Evolutionary conservation across 768 basidiomycete genomes (phyloP).

Genomic region (Ramaria sp.): DNA sequence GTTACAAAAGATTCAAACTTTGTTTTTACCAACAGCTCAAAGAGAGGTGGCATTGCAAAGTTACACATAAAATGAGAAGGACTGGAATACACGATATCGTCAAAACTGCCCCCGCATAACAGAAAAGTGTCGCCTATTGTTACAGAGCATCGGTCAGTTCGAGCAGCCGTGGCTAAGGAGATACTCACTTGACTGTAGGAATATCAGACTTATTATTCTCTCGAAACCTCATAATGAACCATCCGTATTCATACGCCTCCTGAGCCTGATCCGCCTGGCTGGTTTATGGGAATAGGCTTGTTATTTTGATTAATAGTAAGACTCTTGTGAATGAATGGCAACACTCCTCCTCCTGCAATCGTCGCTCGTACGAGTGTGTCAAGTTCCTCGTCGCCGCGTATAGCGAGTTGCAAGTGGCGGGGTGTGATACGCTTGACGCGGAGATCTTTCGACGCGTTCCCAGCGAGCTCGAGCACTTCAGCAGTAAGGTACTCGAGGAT

Average conservation of each 20-base stretch:
- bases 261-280: neutral
- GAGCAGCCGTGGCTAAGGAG: too few species aligned
- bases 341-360: conserved; percentile 81
- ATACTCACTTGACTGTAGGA: too few species aligned
- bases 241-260: neutral
- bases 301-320: conserved; percentile 31
- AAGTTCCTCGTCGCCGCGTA: conserved; percentile 96
- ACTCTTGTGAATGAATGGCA: conserved; percentile 84
- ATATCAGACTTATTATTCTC: too few species aligned
- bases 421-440: conserved; percentile 95
- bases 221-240: too few species aligned
- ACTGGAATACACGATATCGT: too few species aligned
- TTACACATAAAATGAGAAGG: too few species aligned
- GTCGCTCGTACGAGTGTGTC: conserved; percentile 90
- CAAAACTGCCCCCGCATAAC: too few species aligned
- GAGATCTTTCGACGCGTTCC: conserved; percentile 96
- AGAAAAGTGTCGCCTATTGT: too few species aligned
- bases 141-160: too few species aligned
- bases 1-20: too few species aligned
- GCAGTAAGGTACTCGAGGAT: conserved; percentile 95
- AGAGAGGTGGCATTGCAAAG: too few species aligned
- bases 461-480: conserved; percentile 91
- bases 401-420: conserved; percentile 90
- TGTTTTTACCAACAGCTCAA: too few species aligned
- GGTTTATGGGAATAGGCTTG: conserved; percentile 3